Evolutionary conservation across 148 eudicot genomes (phyloP).

Genomic region (Limonium bicolor): DNA sequence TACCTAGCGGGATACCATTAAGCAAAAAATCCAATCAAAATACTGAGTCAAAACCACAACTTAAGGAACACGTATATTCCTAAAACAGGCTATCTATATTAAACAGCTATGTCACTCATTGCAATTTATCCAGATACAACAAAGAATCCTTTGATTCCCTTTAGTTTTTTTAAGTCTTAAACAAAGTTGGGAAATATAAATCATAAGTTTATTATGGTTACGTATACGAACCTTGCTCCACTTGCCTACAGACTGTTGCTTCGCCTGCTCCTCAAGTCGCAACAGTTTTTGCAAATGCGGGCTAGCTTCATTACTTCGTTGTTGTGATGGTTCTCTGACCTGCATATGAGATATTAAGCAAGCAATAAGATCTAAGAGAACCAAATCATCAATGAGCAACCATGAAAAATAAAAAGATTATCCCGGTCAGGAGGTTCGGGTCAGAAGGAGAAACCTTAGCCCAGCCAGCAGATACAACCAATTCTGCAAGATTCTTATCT

Average conservation of each 20-base stretch:
- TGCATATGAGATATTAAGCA: conserved; percentile 12
- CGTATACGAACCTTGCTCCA: conserved; percentile 69
- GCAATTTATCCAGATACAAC: no score
- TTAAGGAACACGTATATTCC: no score
- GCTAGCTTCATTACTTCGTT: conserved; percentile 58
- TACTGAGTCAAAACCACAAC: background rate
- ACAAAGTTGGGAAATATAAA: no score
- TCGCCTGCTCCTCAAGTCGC: conserved; percentile 73
- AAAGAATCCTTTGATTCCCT: no score
- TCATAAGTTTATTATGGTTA: no score
- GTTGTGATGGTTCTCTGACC: conserved; percentile 76
- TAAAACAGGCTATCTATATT: no score
- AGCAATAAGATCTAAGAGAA: conserved; percentile 1
- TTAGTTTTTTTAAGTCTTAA: no score
- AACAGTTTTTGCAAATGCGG: conserved; percentile 37
- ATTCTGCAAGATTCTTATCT: conserved; percentile 38
- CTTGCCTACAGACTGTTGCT: conserved; percentile 68
- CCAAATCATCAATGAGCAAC: background rate
- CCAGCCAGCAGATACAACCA: conserved; percentile 90
- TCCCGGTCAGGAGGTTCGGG: no score
- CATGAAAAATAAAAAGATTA: background rate
- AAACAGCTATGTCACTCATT: no score
- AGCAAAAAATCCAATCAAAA: no score
- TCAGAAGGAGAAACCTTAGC: conserved; percentile 48
- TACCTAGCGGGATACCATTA: no score